These are phyloP conservation scores for Madurella fahalii DNA, from an alignment of 2,329 filamentous ascomycete genomes.

Conservation along the genomic window DNA sequence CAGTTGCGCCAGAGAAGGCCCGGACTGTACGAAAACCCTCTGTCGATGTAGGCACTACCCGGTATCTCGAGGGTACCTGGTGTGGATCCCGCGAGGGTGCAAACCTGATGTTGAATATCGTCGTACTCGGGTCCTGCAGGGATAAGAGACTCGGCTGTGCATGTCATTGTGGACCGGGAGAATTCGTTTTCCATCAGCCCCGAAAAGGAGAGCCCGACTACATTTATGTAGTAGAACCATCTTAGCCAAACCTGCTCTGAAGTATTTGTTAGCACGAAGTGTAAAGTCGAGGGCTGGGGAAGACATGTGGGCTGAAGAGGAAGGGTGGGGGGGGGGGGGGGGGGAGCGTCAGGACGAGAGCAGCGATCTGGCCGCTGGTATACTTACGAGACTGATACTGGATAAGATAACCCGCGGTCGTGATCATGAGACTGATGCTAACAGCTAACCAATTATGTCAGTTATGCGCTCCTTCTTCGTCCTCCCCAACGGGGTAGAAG, in stretches of 20 bases:
- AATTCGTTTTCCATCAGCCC: conserved; percentile 88
- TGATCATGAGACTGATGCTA: conserved; percentile 75
- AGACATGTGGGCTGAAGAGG: too few relatives aligned
- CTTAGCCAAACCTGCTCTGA: conserved; percentile 70
- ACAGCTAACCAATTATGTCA: conserved; percentile 38
- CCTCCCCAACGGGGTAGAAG: too few relatives aligned
- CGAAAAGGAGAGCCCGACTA: conserved; percentile 70
- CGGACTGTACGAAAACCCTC: conserved; percentile 63
- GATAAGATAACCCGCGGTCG: conserved; percentile 80
- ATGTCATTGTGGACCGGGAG: conserved; percentile 62
- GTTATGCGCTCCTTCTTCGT: too few relatives aligned
- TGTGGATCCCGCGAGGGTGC: conserved; percentile 69
- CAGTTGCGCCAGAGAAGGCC: conserved; percentile 77
- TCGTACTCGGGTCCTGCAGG: conserved; percentile 67
- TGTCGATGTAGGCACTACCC: conserved; percentile 64
- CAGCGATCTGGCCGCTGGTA: not conserved
- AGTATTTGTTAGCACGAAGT: conserved; percentile 6
- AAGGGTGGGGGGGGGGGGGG: not conserved
- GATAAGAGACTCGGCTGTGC: conserved; percentile 63
- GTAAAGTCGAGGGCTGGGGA: too few relatives aligned
- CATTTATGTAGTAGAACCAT: conserved; percentile 77
- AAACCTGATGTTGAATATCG: conserved; percentile 72
- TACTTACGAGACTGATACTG: conserved; percentile 59
- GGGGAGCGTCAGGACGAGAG: too few relatives aligned
- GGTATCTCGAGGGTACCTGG: conserved; percentile 61